Conservation (phyloP, 2,329 filamentous ascomycete genomes). For the Tolypocladium guangdongense region DNA sequence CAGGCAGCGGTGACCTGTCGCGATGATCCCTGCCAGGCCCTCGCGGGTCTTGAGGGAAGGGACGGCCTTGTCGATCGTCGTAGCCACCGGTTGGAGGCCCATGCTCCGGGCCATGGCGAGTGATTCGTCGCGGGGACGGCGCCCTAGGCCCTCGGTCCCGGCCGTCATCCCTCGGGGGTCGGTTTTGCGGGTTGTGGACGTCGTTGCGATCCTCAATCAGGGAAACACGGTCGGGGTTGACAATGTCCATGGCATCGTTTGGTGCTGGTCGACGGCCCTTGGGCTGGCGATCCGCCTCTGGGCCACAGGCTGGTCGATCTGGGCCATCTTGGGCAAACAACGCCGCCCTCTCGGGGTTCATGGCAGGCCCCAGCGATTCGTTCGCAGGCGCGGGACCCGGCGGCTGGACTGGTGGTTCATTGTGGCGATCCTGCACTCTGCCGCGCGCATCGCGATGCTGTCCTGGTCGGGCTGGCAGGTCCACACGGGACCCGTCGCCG, state of each 20-base stretch:
- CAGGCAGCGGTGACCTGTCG: conserved; percentile 19
- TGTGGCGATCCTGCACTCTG: conserved; percentile 16
- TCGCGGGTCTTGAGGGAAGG: conserved; percentile 24
- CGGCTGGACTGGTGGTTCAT: conserved; percentile 17
- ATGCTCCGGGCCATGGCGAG: conserved; percentile 20
- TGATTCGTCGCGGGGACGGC: conserved; percentile 38
- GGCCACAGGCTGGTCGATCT: conserved; percentile 14
- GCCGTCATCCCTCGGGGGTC: conserved; percentile 31
- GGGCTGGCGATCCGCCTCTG: conserved; percentile 17
- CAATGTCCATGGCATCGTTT: conserved; percentile 20
- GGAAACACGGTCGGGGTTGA: conserved; percentile 38
- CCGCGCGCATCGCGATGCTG: conserved; percentile 23
- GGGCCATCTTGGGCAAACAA: conserved; percentile 28
- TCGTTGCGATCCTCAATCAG: conserved; percentile 29
- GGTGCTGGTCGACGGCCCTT: conserved; percentile 16
- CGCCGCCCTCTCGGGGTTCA: conserved; percentile 45
- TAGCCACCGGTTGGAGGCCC: conserved; percentile 23
- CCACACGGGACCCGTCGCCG: conserved; percentile 14
- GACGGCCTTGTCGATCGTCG: conserved; percentile 37
- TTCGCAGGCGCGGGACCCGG: conserved; percentile 13
- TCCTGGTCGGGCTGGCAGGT: conserved; percentile 24
- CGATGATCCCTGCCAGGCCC: conserved; percentile 17
- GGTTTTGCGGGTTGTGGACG: conserved; percentile 16
- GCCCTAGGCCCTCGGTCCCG: conserved; percentile 28
- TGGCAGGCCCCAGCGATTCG: conserved; percentile 30